These are phyloP conservation scores for Lachancea nothofagi DNA, from an alignment of 805 yeast species.

Conservation along the genomic window DNA sequence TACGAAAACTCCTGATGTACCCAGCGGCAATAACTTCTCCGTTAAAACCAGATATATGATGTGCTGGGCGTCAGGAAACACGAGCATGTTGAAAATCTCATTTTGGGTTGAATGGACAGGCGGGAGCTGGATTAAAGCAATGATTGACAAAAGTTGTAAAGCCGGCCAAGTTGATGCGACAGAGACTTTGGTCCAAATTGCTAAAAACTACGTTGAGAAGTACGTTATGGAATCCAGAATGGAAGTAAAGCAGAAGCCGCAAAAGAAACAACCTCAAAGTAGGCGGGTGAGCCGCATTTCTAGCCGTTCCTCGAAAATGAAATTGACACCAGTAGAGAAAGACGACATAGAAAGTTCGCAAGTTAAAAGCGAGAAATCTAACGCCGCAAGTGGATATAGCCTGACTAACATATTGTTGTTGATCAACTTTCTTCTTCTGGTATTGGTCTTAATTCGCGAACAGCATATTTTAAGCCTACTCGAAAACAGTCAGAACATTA, in stretches of 20 bases:
- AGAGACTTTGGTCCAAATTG: slow-evolving; percentile 36
- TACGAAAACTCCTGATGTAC: slow-evolving; percentile 87
- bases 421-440: slow-evolving; percentile 11
- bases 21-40: slow-evolving; percentile 78
- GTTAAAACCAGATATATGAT: slow-evolving; percentile 68
- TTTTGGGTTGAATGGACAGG: slow-evolving; percentile 85
- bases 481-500: not conserved
- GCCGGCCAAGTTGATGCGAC: slow-evolving; percentile 73
- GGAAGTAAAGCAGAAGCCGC: slow-evolving; percentile 7
- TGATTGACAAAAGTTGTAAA: slow-evolving; percentile 78
- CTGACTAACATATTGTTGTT: slow-evolving; percentile 10
- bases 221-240: slow-evolving; percentile 11
- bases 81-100: slow-evolving; percentile 57
- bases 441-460: slow-evolving; percentile 13
- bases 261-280: slow-evolving; percentile 8
- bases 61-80: slow-evolving; percentile 66
- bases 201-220: slow-evolving; percentile 25
- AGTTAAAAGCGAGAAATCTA: not conserved
- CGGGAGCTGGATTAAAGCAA: slow-evolving; percentile 83
- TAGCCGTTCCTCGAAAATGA: not conserved
- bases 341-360: not conserved
- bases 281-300: slow-evolving; percentile 10
- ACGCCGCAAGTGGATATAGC: not conserved
- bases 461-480: slow-evolving; percentile 13
- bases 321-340: not conserved